phyloP scores from a whole-genome alignment of 2,329 filamentous ascomycete species.

The Hypoxylon sp. region DNA sequence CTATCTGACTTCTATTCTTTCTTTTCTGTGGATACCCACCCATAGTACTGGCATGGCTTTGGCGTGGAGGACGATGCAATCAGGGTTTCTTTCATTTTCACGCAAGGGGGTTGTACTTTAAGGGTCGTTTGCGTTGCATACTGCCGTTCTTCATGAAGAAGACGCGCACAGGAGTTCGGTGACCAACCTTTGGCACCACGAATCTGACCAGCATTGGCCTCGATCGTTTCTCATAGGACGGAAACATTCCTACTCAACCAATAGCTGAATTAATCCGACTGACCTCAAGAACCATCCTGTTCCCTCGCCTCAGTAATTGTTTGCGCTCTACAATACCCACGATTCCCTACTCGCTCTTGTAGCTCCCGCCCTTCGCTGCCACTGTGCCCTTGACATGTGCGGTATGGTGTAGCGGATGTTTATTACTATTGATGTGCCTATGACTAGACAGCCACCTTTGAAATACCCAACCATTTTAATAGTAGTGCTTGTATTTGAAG shows the following conservation, averaged over 20 bases:
- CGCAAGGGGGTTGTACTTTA: conserved; percentile 28
- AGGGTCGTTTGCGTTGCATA: conserved; percentile 30
- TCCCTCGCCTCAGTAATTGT: not conserved
- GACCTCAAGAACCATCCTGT: not conserved
- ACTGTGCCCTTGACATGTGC: not conserved
- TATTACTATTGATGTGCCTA: too few species aligned
- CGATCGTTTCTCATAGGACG: conserved; percentile 37
- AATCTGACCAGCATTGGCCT: conserved; percentile 25
- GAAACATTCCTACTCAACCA: conserved; percentile 33
- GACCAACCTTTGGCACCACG: conserved; percentile 13
- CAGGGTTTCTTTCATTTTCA: conserved; percentile 11
- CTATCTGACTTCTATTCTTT: conserved; percentile 15
- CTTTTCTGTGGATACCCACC: conserved; percentile 33
- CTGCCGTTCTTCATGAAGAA: not conserved
- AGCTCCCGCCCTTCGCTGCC: not conserved
- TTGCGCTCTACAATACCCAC: not conserved
- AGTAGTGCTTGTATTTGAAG: too few species aligned
- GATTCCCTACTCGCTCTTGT: not conserved
- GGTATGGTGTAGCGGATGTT: not conserved
- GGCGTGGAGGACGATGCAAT: conserved; percentile 21
- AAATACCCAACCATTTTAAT: too few species aligned
- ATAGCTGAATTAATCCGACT: conserved; percentile 28
- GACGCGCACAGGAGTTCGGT: conserved; percentile 9
- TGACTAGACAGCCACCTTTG: too few species aligned
- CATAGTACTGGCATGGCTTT: conserved; percentile 29